Percentiles rank a stretch among this genome's conserved stretches.
These are phyloP conservation scores for Hirschioporus abietinus DNA, from an alignment of 768 basidiomycete genomes.

Conservation along the genomic window DNA sequence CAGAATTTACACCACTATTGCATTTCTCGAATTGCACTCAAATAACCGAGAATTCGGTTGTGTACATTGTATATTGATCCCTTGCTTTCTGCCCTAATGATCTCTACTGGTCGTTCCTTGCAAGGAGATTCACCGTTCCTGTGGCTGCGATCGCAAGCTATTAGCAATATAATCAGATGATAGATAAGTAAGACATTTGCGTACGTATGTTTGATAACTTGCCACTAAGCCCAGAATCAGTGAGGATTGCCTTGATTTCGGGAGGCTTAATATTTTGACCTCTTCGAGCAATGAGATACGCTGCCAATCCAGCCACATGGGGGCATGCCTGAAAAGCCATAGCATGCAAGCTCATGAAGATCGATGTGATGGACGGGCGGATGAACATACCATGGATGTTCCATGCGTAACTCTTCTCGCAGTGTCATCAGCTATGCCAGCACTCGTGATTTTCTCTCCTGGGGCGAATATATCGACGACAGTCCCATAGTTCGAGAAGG, in stretches of 20 bases:
- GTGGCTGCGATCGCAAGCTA: not conserved
- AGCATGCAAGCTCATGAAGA: not conserved
- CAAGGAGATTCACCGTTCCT: not conserved
- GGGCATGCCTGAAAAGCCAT: constrained; percentile 28
- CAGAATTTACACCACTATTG: no score
- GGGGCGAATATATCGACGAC: constrained; percentile 38
- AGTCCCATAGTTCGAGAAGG: constrained; percentile 36
- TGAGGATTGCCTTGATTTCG: constrained; percentile 22
- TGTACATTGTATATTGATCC: no score
- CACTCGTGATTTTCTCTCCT: constrained; percentile 27
- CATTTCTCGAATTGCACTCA: no score
- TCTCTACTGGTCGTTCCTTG: not conserved
- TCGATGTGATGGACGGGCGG: not conserved
- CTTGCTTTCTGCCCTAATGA: no score
- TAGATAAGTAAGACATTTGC: not conserved
- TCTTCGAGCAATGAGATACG: constrained; percentile 28
- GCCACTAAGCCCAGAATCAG: constrained; percentile 21
- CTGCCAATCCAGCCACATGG: constrained; percentile 36
- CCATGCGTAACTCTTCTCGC: constrained; percentile 13
- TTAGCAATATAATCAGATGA: not conserved
- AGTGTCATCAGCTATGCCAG: constrained; percentile 25
- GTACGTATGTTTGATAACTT: constrained; percentile 1
- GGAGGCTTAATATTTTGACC: constrained; percentile 28
- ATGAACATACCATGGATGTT: constrained; percentile 15
- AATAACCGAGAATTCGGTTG: no score